Conservation (phyloP, 176 grass and related monocot species). For the Alloteropsis semialata region DNA sequence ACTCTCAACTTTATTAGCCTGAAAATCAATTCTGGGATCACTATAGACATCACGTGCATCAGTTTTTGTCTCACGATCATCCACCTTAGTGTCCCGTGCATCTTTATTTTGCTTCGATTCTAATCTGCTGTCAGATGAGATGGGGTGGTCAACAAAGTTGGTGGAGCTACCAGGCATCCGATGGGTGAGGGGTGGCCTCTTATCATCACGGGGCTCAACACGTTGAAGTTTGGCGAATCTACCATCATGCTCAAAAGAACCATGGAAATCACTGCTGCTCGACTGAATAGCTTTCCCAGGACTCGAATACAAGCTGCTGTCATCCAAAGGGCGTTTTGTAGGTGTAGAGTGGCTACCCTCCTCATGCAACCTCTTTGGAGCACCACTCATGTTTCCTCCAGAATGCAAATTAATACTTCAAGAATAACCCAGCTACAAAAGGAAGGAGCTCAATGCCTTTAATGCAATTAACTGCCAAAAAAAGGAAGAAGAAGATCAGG, state of each 20-base stretch:
- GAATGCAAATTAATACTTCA: constrained; percentile 12
- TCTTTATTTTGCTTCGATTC: constrained; percentile 62
- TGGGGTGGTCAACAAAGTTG: constrained; percentile 35
- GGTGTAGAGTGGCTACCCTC: constrained; percentile 68
- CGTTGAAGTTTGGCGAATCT: constrained; percentile 62
- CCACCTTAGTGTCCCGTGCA: constrained; percentile 44
- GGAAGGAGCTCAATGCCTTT: neutral
- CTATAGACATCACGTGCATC: constrained; percentile 41
- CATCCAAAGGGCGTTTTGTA: constrained; percentile 66
- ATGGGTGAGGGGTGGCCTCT: constrained; percentile 53
- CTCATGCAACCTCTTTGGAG: constrained; percentile 72
- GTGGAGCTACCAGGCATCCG: constrained; percentile 41
- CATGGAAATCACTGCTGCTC: constrained; percentile 54
- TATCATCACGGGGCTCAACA: constrained; percentile 77
- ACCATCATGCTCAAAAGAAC: constrained; percentile 65
- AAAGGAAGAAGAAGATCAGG: constrained; percentile 19
- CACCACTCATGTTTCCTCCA: constrained; percentile 59
- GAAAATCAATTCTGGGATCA: constrained; percentile 43
- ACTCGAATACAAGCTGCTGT: constrained; percentile 42
- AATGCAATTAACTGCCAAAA: constrained; percentile 24
- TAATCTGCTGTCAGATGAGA: constrained; percentile 54
- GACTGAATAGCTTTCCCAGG: constrained; percentile 52
- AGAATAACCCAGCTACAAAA: constrained; percentile 1
- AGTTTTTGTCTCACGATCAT: constrained; percentile 45
- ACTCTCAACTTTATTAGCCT: constrained; percentile 54